phyloP scores from a whole-genome alignment of 2,329 filamentous ascomycete species.

The Diaporthe sp. region DNA sequence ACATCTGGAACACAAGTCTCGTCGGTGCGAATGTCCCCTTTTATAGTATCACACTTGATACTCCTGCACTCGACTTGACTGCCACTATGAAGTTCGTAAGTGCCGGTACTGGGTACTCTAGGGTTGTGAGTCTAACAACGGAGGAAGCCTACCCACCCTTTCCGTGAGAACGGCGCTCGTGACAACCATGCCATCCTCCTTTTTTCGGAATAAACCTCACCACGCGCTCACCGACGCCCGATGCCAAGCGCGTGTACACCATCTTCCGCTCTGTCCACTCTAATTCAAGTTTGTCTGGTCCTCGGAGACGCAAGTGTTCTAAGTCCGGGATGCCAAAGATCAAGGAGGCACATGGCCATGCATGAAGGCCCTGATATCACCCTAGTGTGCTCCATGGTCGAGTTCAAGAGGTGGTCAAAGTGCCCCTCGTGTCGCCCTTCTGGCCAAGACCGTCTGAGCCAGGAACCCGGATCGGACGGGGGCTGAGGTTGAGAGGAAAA shows the following conservation, averaged over 20 bases:
- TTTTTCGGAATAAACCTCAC: not conserved
- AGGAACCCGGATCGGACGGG: not conserved
- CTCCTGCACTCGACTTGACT: not conserved
- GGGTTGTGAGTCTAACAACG: not conserved
- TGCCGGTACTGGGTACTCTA: not conserved
- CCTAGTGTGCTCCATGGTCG: not conserved
- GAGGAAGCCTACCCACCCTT: not conserved
- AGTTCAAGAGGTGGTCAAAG: not conserved
- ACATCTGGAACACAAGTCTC: not conserved
- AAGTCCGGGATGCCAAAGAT: not conserved
- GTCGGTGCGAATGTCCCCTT: not conserved
- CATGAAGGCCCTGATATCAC: conserved; percentile 6
- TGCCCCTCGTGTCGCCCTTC: not conserved
- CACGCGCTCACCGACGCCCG: not conserved
- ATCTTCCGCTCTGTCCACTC: not conserved
- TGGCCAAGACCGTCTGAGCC: not conserved
- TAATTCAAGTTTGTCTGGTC: not conserved
- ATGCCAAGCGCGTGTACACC: conserved; percentile 9
- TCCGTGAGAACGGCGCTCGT: not conserved
- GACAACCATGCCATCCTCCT: not conserved
- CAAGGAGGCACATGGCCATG: not conserved
- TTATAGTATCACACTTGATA: not conserved
- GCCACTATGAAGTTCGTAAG: not conserved
- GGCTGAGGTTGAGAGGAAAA: conserved; percentile 1
- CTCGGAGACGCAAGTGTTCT: not conserved